Conservation (phyloP, 2,329 filamentous ascomycete species). For the Leptographium radiaticola region DNA sequence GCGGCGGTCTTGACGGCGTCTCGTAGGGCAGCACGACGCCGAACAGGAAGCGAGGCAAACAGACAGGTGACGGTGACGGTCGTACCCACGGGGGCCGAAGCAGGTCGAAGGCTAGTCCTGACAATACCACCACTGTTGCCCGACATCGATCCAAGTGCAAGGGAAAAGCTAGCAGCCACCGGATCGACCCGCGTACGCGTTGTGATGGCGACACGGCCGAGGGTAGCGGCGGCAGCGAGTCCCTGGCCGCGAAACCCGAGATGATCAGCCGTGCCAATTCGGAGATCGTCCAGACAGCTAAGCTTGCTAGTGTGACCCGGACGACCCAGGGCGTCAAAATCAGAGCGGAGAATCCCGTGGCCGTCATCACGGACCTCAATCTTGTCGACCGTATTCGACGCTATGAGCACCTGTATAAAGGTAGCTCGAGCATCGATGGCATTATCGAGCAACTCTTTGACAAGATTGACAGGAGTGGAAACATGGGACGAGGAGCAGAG, state of each 20-base stretch:
- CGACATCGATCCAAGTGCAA: conserved; percentile 16
- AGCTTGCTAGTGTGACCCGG: conserved; percentile 67
- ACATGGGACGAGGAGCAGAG: conserved; percentile 50
- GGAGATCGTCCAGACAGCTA: conserved; percentile 47
- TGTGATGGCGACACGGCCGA: conserved; percentile 47
- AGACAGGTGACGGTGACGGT: conserved; percentile 48
- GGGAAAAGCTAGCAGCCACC: conserved; percentile 36
- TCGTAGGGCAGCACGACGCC: conserved; percentile 44
- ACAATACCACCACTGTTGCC: conserved; percentile 22
- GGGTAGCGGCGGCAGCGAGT: conserved; percentile 48
- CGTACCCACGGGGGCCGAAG: conserved; percentile 52
- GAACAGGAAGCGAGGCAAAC: conserved; percentile 49
- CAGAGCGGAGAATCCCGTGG: conserved; percentile 50
- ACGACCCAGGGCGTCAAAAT: conserved; percentile 49
- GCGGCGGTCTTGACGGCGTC: conserved; percentile 41
- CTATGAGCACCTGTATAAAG: conserved; percentile 50
- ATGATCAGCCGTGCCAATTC: conserved; percentile 31
- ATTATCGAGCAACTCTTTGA: conserved; percentile 72
- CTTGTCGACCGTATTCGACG: conserved; percentile 52
- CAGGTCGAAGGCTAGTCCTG: conserved; percentile 17
- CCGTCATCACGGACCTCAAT: conserved; percentile 65
- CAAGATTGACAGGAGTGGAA: conserved; percentile 43
- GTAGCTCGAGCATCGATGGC: conserved; percentile 59
- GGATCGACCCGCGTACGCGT: conserved; percentile 50
- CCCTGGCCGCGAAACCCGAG: conserved; percentile 71